Evolutionary conservation across 352 stramenopile species (phyloP), one percentile per base, ranked within the genome.

Genomic region (Phytophthora citricola): DNA sequence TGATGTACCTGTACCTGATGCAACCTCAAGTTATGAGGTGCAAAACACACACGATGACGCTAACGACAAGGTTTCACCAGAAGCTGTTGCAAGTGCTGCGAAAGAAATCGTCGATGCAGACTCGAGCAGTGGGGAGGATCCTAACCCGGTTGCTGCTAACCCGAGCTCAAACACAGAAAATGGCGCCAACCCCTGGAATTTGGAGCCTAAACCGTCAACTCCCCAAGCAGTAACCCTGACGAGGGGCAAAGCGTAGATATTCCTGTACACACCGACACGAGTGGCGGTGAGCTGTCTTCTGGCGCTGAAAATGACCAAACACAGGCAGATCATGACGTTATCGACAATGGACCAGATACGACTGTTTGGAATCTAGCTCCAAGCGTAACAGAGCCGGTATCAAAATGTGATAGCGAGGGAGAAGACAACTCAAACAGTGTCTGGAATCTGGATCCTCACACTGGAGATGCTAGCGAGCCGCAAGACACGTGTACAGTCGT

Each of bases 371-470:
- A 73, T 43, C 22, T 73, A 39, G 14, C 69, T 36, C 59, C 52
- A 26, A 53, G 6, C 10, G 14, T 20, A 39, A 6, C 17, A 46
- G 11, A 36, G 1, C 50, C 9, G 6, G 43, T 12, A 2, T 9
- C 31, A n/a, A 27, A 40, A 14, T 4, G 3, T 46, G 24, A 31
- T 6, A 20, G 5, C 32, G 41, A 46, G 3, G 55, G 24, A 2
- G 46, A 45, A 24, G 27, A 22, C 24, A 26, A 29, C 14, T 45
- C 54, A 40, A 36, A 22, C 9, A 44, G n/a, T 24, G 50, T 49
- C 7, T 73, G 59, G 66, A 73, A 69, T 26, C 27, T 73, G 36
- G 43, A 66, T 10, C 59, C 59, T 45, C 46, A 70, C 39, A 39
- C 26, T 27, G 47, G 45, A 41, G 59, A 70, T 44, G n/a, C 46